Conservation (phyloP, 768 basidiomycete genomes). For the Paxillus ammoniavirescens region DNA sequence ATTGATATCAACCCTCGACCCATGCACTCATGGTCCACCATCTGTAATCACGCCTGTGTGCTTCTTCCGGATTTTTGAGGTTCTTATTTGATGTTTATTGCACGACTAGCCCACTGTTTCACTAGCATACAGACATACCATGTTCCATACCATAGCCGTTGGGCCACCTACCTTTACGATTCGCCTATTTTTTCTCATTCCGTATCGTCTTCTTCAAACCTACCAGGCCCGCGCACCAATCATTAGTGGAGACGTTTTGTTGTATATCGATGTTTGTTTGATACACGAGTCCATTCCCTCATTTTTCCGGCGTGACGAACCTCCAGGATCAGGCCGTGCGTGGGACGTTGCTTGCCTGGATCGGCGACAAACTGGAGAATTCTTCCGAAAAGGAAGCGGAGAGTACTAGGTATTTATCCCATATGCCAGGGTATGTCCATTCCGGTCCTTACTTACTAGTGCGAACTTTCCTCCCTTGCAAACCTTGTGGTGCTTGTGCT, state of each 20-base stretch:
- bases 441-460: not conserved
- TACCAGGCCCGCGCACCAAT: not conserved
- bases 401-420: not conserved
- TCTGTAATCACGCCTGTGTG: not conserved
- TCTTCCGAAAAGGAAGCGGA: not conserved
- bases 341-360: not conserved
- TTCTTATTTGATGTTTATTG: constrained; percentile 26
- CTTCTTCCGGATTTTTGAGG: not conserved
- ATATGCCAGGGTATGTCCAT: not conserved
- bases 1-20: not conserved
- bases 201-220: not conserved
- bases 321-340: too few relatives aligned
- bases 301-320: too few relatives aligned
- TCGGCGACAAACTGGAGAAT: not conserved
- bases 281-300: not conserved
- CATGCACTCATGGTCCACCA: not conserved
- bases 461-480: not conserved
- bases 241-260: not conserved
- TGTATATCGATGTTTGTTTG: not conserved
- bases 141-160: constrained; percentile 14
- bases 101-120: constrained; percentile 12
- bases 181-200: constrained; percentile 1
- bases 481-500: not conserved
- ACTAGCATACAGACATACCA: constrained; percentile 11
- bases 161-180: not conserved